phyloP scores from a whole-genome alignment of 2,329 filamentous ascomycete species.

The Scedosporium aurantiacum region DNA sequence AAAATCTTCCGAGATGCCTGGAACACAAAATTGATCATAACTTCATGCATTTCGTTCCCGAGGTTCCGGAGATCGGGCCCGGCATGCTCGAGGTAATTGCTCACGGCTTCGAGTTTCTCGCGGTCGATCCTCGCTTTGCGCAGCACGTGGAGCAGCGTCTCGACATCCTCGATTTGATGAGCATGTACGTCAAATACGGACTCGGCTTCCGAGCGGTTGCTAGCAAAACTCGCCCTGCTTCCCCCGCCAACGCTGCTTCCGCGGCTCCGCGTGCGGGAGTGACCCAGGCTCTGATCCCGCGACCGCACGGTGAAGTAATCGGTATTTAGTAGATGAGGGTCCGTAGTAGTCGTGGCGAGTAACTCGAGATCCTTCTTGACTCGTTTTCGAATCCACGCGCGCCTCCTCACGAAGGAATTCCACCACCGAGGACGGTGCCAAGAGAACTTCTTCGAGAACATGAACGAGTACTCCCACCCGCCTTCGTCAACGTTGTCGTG shows the following conservation, averaged over 20 bases:
- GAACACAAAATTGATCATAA: constrained; percentile 81
- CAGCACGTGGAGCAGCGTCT: constrained; percentile 57
- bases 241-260: constrained; percentile 16
- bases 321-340: constrained; percentile 56
- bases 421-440: constrained; percentile 94
- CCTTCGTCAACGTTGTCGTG: constrained; percentile 77
- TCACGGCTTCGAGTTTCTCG: constrained; percentile 77
- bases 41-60: constrained; percentile 65
- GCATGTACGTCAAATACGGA: constrained; percentile 45
- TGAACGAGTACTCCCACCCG: constrained; percentile 94
- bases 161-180: constrained; percentile 48
- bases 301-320: constrained; percentile 73
- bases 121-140: constrained; percentile 69
- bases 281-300: constrained; percentile 22
- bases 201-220: constrained; percentile 27
- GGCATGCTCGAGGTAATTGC: constrained; percentile 69
- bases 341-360: constrained; percentile 17
- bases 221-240: constrained; percentile 26
- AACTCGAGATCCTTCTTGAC: constrained; percentile 38
- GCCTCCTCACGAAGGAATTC: constrained; percentile 83
- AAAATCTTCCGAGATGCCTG: constrained; percentile 75
- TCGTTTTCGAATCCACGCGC: constrained; percentile 78
- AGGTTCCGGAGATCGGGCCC: constrained; percentile 67
- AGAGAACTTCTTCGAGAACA: constrained; percentile 60
- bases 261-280: constrained; percentile 15